Evolutionary conservation across 2,329 filamentous ascomycete species (phyloP), one percentile per base, ranked within the genome.

Genomic region (Aspergillus proliferans): DNA sequence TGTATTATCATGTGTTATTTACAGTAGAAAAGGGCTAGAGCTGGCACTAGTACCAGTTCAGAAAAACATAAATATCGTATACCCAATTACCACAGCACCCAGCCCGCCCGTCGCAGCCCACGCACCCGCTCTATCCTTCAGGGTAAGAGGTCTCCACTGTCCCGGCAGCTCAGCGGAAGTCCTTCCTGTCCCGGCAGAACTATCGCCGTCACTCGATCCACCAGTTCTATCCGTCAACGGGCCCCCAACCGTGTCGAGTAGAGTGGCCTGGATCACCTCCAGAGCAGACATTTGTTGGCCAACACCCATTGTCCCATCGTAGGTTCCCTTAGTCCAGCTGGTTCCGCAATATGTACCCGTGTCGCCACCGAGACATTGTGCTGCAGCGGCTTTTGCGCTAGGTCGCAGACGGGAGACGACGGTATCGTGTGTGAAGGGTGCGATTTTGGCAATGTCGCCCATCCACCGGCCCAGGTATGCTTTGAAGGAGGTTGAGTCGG

Each of bases 401-500:
- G 70, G 65, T 44, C 71, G 64, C 3, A 85, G 66, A 18, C 74
- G 70, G 0, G 76, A 71, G 53, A 76, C 66, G 47, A 84, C 71
- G 4, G 61, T 58, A 26, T 71, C 59, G 51, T 68, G 62, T 3
- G 78, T 79, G 57, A 74, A 81, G 0, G 80, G 80, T 0, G 78
- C 80, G 43, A 82, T 68, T 54, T 81, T 75, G 1, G 73, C 73
- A 1, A 78, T 74, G 4, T 74, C 70, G n/a, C 76, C 78, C 64
- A 73, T 65, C 72, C 79, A 84, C 38, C 81, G 77, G 1, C 76
- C 68, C 4, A 84, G 71, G 57, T 82, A 83, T 12, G 79, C 80
- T 67, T 85, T 85, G 74, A 85, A 85, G 5, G 76, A 77, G 47
- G 72, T 74, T 64, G 82, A 77, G 52, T 84, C 80, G 24, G 74